Conservation (phyloP, 169 alveolate genomes). For the Cryptosporidium canis region DNA sequence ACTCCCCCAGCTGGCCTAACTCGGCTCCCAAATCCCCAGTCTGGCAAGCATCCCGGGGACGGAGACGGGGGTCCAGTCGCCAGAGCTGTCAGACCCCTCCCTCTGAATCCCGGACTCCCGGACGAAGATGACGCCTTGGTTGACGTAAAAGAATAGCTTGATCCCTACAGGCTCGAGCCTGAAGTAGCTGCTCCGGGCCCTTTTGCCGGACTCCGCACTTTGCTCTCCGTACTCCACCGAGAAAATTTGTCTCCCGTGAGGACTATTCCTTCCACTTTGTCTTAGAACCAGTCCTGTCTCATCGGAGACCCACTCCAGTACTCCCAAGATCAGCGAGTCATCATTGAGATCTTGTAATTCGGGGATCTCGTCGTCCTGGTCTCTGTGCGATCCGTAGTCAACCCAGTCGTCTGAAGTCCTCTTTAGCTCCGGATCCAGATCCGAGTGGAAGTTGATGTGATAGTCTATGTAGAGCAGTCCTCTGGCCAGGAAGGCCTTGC, state of each 20-base stretch:
- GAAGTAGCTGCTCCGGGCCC: not conserved
- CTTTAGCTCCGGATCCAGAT: not conserved
- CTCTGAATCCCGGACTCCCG: not conserved
- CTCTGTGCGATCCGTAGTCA: not conserved
- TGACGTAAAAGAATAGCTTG: slow-evolving; percentile 1
- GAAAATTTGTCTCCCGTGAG: slow-evolving; percentile 28
- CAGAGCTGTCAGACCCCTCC: not conserved
- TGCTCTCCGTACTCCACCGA: slow-evolving; percentile 11
- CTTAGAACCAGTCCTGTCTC: slow-evolving; percentile 25
- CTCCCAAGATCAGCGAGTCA: not conserved
- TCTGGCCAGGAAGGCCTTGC: slow-evolving; percentile 10
- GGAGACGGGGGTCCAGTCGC: slow-evolving; percentile 21
- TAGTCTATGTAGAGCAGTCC: slow-evolving; percentile 55
- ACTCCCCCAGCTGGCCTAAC: not conserved
- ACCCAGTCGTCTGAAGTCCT: slow-evolving; percentile 6
- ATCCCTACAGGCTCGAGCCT: not conserved
- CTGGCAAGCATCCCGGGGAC: not conserved
- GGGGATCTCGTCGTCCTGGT: not conserved
- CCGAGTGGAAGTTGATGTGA: slow-evolving; percentile 43
- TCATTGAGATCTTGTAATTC: not conserved
- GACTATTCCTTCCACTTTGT: not conserved
- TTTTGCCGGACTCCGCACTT: not conserved
- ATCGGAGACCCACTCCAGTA: slow-evolving; percentile 37
- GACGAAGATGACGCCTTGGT: slow-evolving; percentile 15
- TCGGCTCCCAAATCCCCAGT: slow-evolving; percentile 1